These are phyloP conservation scores for Aureoboletus auriporus DNA, from an alignment of 768 basidiomycete genomes.

Conservation along the genomic window DNA sequence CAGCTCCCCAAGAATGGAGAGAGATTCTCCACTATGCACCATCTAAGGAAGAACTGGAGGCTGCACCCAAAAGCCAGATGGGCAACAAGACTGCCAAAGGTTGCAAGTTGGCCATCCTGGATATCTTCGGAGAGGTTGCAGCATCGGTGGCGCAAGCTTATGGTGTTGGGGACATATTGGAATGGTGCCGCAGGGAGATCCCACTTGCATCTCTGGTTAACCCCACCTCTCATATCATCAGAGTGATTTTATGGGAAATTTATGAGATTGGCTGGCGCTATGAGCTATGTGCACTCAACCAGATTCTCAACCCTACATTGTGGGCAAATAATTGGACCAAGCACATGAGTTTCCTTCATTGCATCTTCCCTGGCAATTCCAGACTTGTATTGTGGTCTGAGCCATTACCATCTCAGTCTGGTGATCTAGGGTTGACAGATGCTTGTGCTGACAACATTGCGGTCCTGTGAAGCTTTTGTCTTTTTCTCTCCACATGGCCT, in stretches of 20 bases:
- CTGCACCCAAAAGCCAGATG: not conserved
- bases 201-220: not conserved
- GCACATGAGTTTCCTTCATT: not conserved
- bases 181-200: not conserved
- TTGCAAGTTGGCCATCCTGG: not conserved
- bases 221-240: not conserved
- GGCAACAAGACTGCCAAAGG: not conserved
- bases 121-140: slow-evolving; percentile 2
- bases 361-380: not conserved
- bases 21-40: too few relatives aligned
- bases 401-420: not conserved
- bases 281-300: slow-evolving; percentile 19
- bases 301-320: not conserved
- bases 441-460: not conserved
- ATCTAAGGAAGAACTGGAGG: slow-evolving; percentile 2
- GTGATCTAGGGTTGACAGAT: not conserved
- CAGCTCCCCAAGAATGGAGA: not conserved
- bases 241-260: slow-evolving; percentile 15
- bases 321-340: slow-evolving; percentile 4
- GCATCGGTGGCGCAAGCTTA: not conserved
- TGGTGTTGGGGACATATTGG: not conserved
- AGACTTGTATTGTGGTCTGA: too few relatives aligned
- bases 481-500: not conserved
- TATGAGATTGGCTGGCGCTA: slow-evolving; percentile 17
- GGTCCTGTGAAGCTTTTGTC: not conserved